Evolutionary conservation across 2,329 filamentous ascomycete species (phyloP), one percentile per base, ranked within the genome.

Genomic region (Sporothrix inflata): DNA sequence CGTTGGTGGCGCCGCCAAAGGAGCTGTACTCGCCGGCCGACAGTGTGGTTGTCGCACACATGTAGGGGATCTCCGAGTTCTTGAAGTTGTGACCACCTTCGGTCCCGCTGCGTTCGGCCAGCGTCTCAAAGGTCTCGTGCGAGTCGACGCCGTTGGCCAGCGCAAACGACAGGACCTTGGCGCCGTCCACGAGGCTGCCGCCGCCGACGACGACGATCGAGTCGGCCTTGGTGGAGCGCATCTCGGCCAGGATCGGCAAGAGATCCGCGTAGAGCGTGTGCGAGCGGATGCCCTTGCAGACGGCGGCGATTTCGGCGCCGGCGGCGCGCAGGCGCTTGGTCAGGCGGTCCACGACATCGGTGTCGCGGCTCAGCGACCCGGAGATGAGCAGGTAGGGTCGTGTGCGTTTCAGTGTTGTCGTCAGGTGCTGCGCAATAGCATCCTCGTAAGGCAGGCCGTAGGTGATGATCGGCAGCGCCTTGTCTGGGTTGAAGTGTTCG

Each of bases 11-110:
- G 57, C 76, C 75, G 40, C 74, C 76, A 63, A 74, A 70, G 5
- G 72, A 38, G 49, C 73, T 75, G 72, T 73, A 76, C 71, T 77
- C 76, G 53, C 76, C 76, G 19, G 72, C 76, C 34, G 75, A 76
- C 47, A 77, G 73, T 19, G 75, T 77, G 12, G 76, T 76, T 3
- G 76, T 73, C 8, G 74, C 67, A 12, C 72, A 76, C 38, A 77
- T 70, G 51, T 75, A 67, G 1, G 76, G 76, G 8, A 77, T 61
- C 9, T 66, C 72, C 7, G 74, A 71, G 19, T 72, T 73, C 9
- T 69, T 61, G 70, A 38, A 19, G 45, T 30, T 16, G 21, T 51
- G 12, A 9, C 49, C 61, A 27, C 27, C 49, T 5, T 69, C 40
- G 27, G 24, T 42, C 40, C 42, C 45, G 16, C 38, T 53, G 14